These are phyloP conservation scores for Spathaspora gorwiae DNA, from an alignment of 805 yeast genomes.

Conservation along the genomic window DNA sequence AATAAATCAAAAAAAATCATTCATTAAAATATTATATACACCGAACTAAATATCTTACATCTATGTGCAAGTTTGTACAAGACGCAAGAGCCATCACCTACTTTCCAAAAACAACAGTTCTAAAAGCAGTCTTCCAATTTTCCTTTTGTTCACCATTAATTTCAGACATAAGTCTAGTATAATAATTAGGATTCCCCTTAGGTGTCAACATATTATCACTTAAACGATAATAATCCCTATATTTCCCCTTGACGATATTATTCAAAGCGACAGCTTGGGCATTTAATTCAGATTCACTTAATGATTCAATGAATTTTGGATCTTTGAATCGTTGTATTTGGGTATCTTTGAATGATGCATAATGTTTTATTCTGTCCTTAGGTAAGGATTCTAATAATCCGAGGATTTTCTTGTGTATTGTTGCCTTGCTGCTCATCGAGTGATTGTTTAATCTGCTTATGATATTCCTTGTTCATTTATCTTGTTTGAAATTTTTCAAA, in stretches of 20 bases:
- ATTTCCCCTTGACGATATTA: constrained; percentile 55
- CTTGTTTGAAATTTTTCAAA: too few species aligned
- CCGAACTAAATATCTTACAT: too few species aligned
- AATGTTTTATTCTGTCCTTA: constrained; percentile 61
- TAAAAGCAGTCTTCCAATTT: constrained; percentile 57
- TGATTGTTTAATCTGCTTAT: not conserved
- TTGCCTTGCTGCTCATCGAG: constrained; percentile 34
- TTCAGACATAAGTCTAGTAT: constrained; percentile 64
- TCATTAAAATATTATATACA: too few species aligned
- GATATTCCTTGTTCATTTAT: too few species aligned
- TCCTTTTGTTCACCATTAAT: constrained; percentile 70
- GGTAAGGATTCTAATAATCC: constrained; percentile 60
- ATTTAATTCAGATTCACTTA: constrained; percentile 49
- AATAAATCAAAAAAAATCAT: too few species aligned
- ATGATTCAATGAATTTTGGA: constrained; percentile 31
- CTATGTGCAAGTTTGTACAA: too few species aligned
- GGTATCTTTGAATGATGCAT: constrained; percentile 63
- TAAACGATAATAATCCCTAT: constrained; percentile 57
- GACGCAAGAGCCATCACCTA: constrained; percentile 16
- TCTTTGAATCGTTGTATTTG: constrained; percentile 47
- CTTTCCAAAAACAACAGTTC: constrained; percentile 74
- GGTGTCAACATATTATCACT: constrained; percentile 69
- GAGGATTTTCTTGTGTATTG: constrained; percentile 54
- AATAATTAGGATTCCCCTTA: constrained; percentile 81
- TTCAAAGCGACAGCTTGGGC: constrained; percentile 57